Percentiles rank a stretch among this genome's conserved stretches.
Evolutionary conservation across 768 basidiomycete genomes (phyloP).

Genomic region (Jaapia argillacea): DNA sequence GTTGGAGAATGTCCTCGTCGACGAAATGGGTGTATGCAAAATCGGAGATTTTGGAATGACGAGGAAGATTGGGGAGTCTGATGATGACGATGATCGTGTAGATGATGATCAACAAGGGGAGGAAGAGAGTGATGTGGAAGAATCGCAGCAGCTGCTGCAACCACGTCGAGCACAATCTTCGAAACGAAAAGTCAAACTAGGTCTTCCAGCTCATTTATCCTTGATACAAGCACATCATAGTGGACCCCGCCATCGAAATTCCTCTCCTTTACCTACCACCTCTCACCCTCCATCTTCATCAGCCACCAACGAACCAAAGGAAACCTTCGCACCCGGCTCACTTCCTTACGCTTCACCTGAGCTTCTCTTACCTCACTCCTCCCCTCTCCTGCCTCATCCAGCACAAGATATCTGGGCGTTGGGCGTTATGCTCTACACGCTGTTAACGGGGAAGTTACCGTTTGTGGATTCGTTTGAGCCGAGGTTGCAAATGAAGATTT

Average conservation of each 20-base stretch:
- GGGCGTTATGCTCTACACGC: conserved; percentile 79
- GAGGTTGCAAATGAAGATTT: conserved; percentile 82
- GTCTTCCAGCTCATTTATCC: conserved; percentile 21
- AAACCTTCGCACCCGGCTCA: conserved; percentile 66
- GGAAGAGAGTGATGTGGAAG: conserved; percentile 9
- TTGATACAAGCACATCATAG: conserved; percentile 24
- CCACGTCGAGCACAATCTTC: conserved; percentile 10
- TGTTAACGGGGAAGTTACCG: conserved; percentile 79
- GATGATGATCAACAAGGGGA: too few relatives aligned
- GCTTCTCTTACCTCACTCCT: conserved; percentile 54
- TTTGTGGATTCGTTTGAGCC: conserved; percentile 90
- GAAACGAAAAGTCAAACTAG: conserved; percentile 14
- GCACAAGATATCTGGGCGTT: conserved; percentile 96
- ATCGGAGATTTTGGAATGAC: conserved; percentile 84
- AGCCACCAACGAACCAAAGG: conserved; percentile 20
- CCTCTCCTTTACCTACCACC: conserved; percentile 28
- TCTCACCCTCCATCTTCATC: conserved; percentile 11
- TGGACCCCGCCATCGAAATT: conserved; percentile 40
- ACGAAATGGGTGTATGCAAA: conserved; percentile 80
- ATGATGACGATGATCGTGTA: conserved; percentile 25
- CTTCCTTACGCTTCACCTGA: conserved; percentile 90
- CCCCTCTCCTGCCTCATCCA: conserved; percentile 38
- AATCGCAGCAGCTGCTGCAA: conserved; percentile 9
- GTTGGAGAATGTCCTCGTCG: conserved; percentile 91
- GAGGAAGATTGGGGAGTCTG: conserved; percentile 45